Evolutionary conservation across 495 filamentous ascomycete species (phyloP).

Genomic region (Aspergillus leporis): DNA sequence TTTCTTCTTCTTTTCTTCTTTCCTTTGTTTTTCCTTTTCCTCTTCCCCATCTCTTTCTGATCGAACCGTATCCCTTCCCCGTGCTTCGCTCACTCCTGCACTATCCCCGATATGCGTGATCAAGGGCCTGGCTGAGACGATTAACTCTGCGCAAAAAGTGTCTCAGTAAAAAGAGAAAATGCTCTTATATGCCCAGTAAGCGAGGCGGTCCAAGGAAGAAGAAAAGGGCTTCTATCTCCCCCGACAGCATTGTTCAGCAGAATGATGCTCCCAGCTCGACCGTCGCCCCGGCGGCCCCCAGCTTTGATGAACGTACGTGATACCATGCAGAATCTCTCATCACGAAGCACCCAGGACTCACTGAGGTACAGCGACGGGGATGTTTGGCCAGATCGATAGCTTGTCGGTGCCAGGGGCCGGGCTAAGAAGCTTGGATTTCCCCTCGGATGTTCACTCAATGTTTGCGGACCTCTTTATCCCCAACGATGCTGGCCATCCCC

Average conservation of each 20-base stretch:
- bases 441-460: slow-evolving; percentile 38
- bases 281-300: slow-evolving; percentile 22
- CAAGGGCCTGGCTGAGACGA: slow-evolving; percentile 9
- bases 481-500: slow-evolving; percentile 23
- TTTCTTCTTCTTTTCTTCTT: background rate
- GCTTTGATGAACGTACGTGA: slow-evolving; percentile 40
- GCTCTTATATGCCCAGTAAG: slow-evolving; percentile 58
- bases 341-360: slow-evolving; percentile 14
- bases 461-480: slow-evolving; percentile 38
- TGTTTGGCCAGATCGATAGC: slow-evolving; percentile 47
- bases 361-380: slow-evolving; percentile 27
- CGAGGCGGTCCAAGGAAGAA: slow-evolving; percentile 56
- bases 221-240: slow-evolving; percentile 33
- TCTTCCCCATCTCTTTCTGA: background rate
- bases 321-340: background rate
- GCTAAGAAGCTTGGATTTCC: slow-evolving; percentile 42
- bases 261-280: slow-evolving; percentile 25
- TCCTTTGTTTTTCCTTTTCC: background rate
- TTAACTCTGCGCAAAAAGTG: slow-evolving; percentile 37
- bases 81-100: background rate
- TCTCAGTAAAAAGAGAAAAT: slow-evolving; percentile 50
- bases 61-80: slow-evolving; percentile 1
- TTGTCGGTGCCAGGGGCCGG: slow-evolving; percentile 46
- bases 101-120: slow-evolving; percentile 1
- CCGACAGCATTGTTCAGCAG: slow-evolving; percentile 25